Conservation (phyloP, 2,329 filamentous ascomycete species). For the Trichoderma gracile region DNA sequence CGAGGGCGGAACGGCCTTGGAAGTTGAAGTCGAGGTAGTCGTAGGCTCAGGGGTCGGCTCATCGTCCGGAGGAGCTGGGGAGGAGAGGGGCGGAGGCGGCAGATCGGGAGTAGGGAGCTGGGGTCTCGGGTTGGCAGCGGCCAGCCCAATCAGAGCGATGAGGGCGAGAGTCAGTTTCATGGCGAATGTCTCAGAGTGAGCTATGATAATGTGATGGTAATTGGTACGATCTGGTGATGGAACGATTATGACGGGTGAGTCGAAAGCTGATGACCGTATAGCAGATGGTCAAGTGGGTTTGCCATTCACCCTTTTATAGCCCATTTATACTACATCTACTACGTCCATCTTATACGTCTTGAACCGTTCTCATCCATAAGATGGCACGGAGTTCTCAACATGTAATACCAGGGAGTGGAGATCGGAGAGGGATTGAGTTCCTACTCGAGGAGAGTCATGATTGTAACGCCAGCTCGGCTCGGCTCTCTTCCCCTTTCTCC, state of each 20-base stretch:
- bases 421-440: neutral
- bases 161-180: slow-evolving; percentile 36
- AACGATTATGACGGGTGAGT: neutral
- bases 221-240: neutral
- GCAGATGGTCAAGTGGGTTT: neutral
- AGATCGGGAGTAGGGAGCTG: slow-evolving; percentile 29
- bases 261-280: neutral
- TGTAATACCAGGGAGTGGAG: neutral
- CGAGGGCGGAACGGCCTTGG: slow-evolving; percentile 23
- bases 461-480: neutral
- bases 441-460: neutral
- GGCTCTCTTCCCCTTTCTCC: neutral
- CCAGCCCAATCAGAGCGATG: slow-evolving; percentile 31
- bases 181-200: neutral
- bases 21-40: slow-evolving; percentile 9
- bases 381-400: neutral
- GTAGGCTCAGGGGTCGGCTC: slow-evolving; percentile 28
- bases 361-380: neutral
- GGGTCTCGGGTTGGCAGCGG: slow-evolving; percentile 33
- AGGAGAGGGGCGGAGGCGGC: slow-evolving; percentile 33
- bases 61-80: slow-evolving; percentile 25
- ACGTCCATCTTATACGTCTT: neutral
- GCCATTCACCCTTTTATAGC: neutral
- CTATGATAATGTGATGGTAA: neutral
- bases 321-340: neutral